Conservation (phyloP, 345 rosid genomes). For the Angophora floribunda region DNA sequence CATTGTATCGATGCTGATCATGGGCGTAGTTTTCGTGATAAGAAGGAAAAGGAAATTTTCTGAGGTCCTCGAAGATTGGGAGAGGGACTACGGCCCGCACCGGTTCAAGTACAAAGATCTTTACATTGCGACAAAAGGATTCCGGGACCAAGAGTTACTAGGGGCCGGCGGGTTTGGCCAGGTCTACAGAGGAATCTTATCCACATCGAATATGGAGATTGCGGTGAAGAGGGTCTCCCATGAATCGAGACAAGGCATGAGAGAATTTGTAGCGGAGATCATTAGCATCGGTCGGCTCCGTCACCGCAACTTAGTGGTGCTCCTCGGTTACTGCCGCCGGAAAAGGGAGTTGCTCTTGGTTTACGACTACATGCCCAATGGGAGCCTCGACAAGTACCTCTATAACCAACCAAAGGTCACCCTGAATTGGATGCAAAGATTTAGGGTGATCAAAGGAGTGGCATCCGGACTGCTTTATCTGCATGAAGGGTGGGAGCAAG, state of each 20-base stretch:
- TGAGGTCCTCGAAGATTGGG: neutral
- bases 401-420: neutral
- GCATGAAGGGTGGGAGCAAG: neutral
- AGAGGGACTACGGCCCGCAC: neutral
- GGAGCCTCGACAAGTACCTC: neutral
- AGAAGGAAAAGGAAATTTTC: neutral
- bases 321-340: neutral
- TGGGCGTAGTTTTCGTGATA: neutral
- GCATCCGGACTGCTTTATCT: neutral
- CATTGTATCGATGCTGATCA: neutral
- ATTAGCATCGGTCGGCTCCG: neutral
- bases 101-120: neutral
- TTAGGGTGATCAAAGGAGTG: neutral
- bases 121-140: neutral
- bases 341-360: neutral
- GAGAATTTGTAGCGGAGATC: neutral
- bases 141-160: neutral
- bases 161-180: neutral
- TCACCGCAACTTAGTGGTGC: neutral
- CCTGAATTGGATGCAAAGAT: neutral
- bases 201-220: neutral
- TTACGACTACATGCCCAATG: neutral
- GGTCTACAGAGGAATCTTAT: neutral
- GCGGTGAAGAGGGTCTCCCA: neutral
- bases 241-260: neutral